Conservation (phyloP, 139 green algal genomes). For the Chlamydomonas eustigma region DNA sequence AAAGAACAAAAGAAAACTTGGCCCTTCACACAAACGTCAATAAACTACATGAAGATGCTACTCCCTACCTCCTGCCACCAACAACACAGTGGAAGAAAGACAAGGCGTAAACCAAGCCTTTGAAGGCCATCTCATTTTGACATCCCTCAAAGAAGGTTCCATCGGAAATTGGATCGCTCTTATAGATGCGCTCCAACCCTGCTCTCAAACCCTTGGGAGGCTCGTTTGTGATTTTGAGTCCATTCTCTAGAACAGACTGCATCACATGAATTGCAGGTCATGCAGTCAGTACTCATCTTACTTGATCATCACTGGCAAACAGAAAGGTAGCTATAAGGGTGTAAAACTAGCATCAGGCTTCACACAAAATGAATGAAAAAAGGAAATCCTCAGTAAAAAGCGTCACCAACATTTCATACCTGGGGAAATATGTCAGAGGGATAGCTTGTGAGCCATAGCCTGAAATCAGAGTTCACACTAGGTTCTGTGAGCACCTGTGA, state of each 20-base stretch:
- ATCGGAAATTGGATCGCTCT: slow-evolving; percentile 57
- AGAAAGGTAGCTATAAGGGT: too few species aligned
- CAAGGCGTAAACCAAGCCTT: slow-evolving; percentile 67
- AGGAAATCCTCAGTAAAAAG: too few species aligned
- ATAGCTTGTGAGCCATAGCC: slow-evolving; percentile 75
- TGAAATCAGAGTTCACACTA: slow-evolving; percentile 39
- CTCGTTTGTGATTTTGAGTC: slow-evolving; percentile 78
- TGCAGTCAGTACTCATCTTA: too few species aligned
- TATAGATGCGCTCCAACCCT: slow-evolving; percentile 67
- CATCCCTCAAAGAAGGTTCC: slow-evolving; percentile 66
- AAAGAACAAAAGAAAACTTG: too few species aligned
- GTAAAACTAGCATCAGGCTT: too few species aligned
- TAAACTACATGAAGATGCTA: too few species aligned
- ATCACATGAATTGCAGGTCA: too few species aligned
- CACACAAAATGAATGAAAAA: too few species aligned
- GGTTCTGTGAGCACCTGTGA: slow-evolving; percentile 36
- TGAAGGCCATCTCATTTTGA: slow-evolving; percentile 56
- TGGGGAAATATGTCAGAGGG: slow-evolving; percentile 66
- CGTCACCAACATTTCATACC: too few species aligned
- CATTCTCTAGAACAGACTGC: slow-evolving; percentile 61
- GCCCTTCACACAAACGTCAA: too few species aligned
- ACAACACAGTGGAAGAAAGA: slow-evolving; percentile 72
- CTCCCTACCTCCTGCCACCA: too few species aligned
- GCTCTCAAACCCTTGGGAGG: slow-evolving; percentile 57
- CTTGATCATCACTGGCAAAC: too few species aligned